Evolutionary conservation across 805 yeast species (phyloP), one percentile per base, ranked within the genome.

Genomic region (Candida sakaeoensis): DNA sequence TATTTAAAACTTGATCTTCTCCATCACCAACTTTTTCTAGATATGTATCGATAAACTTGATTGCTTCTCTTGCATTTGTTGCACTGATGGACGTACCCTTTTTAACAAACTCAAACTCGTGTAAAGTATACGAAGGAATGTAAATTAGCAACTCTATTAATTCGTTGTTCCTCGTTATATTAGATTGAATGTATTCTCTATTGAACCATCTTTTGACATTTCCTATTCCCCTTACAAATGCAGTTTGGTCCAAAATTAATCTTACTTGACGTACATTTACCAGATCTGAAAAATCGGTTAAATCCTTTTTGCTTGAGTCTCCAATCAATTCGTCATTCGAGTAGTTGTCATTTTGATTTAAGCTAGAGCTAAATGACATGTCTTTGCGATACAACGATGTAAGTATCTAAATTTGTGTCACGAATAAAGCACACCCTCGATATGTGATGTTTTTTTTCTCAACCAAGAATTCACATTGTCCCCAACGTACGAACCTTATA

Each of bases 151-250:
- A 55, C 2, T 45, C 35, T 13, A 62, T 45, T 10, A 37, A 30
- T 13, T 53, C 61, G n/a, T 49, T 41, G 3, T 44, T 33, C 5
- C 50, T 49, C 7, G 49, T 44, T 8, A 52, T 40, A 31, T 58
- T 60, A 12, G 63, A 35, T 10, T 46, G 45, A 25, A 64, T 54
- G 38, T 60, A 63, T 36, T 66, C 54, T 47, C 65, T 51, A 36
- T 68, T 61, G 42, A 72, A 66, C 89, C 89, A 83, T 49, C 77
- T 61, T 53, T 77, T 78, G 51, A 83, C 68, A 50, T 78, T 79
- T 0, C 85, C 86, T 33, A 83, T 65, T 2, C 88, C 91, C 40
- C 80, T 75, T 14, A 79, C 78, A 45, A 83, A 68, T 2, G 85
- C 80, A 5, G 85, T 74, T 15, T 82, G 84, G 53, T 83, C 90